Conservation (phyloP, 148 eudicot species). For the Rhododendron kiyosumense region DNA sequence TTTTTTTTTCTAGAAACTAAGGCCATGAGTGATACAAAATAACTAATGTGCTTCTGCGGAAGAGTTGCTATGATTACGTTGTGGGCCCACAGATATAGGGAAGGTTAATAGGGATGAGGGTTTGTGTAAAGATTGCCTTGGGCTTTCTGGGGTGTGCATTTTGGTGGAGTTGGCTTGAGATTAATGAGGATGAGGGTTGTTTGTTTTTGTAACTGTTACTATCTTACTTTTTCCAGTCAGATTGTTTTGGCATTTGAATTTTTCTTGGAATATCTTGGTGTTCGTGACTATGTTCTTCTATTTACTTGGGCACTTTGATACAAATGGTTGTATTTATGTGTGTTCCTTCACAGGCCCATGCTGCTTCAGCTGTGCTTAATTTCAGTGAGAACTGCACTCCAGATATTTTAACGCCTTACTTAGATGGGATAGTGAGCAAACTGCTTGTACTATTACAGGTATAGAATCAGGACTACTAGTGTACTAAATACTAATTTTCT, state of each 20-base stretch:
- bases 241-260: not conserved
- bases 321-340: not conserved
- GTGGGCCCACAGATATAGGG: not conserved
- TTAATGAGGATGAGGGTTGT: not conserved
- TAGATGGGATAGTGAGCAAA: slow-evolving; percentile 85
- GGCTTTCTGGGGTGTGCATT: not conserved
- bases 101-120: not conserved
- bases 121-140: not conserved
- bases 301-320: not conserved
- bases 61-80: not conserved
- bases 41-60: not conserved
- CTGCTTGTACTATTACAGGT: slow-evolving; percentile 86
- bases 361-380: slow-evolving; percentile 94
- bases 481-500: not conserved
- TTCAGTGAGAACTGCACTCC: slow-evolving; percentile 96
- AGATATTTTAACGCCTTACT: slow-evolving; percentile 81
- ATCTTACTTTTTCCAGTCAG: not conserved
- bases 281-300: not conserved
- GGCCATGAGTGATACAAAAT: not conserved
- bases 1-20: not conserved
- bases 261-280: not conserved
- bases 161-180: not conserved
- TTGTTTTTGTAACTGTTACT: not conserved
- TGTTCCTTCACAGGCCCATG: slow-evolving; percentile 63
- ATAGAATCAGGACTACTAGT: not conserved